A percentile compares a stretch with the other conserved stretches of the same genome.
Evolutionary conservation across 345 rosid species (phyloP).

Genomic region (Eucalyptus regnans): DNA sequence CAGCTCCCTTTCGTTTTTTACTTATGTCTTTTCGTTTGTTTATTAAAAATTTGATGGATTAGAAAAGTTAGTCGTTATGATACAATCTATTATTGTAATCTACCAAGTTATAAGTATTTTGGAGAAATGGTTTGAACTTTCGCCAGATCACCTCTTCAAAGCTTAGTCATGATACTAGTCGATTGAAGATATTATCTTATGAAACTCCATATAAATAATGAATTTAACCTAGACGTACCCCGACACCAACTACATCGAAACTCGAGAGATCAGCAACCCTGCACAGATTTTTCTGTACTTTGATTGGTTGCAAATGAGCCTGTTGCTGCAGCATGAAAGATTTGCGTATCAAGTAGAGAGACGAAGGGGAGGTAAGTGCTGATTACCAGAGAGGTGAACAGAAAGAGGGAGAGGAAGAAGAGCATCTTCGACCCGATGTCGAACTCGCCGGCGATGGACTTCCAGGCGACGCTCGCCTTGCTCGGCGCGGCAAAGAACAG

Average conservation of each 20-base stretch:
- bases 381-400: conserved; percentile 51
- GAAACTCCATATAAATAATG: background rate
- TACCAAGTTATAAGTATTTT: background rate
- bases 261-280: background rate
- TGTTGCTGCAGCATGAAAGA: background rate
- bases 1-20: background rate
- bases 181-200: too few species aligned
- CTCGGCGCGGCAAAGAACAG: too few species aligned
- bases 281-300: background rate
- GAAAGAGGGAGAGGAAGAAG: conserved; percentile 47
- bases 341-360: background rate
- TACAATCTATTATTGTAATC: background rate
- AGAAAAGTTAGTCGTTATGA: background rate
- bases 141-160: background rate
- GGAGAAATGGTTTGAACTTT: too few species aligned
- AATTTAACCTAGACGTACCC: background rate
- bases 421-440: background rate
- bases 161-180: background rate
- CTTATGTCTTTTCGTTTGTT: background rate
- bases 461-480: too few species aligned
- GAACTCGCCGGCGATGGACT: too few species aligned
- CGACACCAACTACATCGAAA: background rate
- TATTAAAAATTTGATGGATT: background rate
- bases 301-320: background rate
- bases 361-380: background rate